These are phyloP conservation scores for Cutaneotrichosporon cutaneum DNA, from an alignment of 1,284 basidiomycete species.

Conservation along the genomic window DNA sequence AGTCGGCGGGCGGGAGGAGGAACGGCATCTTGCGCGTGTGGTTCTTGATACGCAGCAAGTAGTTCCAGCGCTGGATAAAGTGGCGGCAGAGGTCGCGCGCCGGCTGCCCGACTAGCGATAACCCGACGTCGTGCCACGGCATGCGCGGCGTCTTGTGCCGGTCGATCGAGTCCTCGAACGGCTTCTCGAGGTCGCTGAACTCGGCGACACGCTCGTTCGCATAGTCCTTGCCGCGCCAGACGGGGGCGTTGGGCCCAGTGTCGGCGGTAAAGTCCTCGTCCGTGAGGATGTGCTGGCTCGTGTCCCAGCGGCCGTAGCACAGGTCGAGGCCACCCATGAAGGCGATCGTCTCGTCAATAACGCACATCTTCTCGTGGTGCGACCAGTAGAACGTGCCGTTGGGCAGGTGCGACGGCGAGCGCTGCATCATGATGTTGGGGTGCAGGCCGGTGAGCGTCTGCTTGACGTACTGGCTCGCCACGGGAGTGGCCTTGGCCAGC, in stretches of 20 bases:
- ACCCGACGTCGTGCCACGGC: constrained; percentile 98
- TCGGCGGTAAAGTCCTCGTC: constrained; percentile 69
- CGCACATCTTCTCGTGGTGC: constrained; percentile 84
- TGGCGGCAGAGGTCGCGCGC: constrained; percentile 92
- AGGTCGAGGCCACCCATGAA: constrained; percentile 73
- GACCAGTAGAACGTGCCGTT: constrained; percentile 99
- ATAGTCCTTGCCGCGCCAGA: constrained; percentile 75
- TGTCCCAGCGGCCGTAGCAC: constrained; percentile 96
- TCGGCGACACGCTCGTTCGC: constrained; percentile 87
- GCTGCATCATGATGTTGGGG: constrained; percentile 92
- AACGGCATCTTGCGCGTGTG: constrained; percentile 91
- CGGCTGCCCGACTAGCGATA: constrained; percentile 95
- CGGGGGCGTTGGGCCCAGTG: constrained; percentile 62
- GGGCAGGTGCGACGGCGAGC: constrained; percentile 95
- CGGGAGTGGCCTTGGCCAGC: constrained; percentile 92
- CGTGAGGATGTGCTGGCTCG: constrained; percentile 83
- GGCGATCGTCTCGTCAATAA: constrained; percentile 80
- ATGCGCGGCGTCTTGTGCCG: constrained; percentile 84
- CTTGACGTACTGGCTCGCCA: constrained; percentile 89
- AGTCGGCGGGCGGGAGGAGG: constrained; percentile 90
- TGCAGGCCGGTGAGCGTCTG: constrained; percentile 80
- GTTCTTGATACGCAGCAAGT: constrained; percentile 89
- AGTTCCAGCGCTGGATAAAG: constrained; percentile 94
- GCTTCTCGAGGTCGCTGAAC: constrained; percentile 84
- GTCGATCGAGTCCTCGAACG: constrained; percentile 92